phyloP scores from a whole-genome alignment of 228 moss, liverwort and hornwort species.

The Sphagnum magellanicum region DNA sequence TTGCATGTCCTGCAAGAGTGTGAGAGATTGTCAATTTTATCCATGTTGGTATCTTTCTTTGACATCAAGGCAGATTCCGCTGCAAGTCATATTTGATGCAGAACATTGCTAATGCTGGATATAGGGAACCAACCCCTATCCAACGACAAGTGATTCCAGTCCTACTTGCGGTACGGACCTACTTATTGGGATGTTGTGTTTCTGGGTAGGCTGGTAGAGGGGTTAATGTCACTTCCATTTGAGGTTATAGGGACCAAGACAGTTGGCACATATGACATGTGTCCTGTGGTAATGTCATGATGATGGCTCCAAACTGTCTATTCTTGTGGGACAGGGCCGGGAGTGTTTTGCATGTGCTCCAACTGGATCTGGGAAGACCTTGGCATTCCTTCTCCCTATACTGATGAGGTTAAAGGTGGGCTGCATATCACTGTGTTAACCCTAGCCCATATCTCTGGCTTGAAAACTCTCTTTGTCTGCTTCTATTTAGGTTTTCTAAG shows the following conservation, averaged over 20 bases:
- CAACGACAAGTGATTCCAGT: slow-evolving; percentile 85
- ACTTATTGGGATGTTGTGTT: not conserved
- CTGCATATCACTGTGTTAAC: not conserved
- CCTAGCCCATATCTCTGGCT: too few species aligned
- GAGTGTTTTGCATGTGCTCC: slow-evolving; percentile 96
- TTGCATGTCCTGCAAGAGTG: too few species aligned
- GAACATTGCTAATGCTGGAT: slow-evolving; percentile 61
- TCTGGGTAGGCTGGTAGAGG: not conserved
- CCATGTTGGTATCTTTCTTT: slow-evolving; percentile 8
- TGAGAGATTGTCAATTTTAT: too few species aligned
- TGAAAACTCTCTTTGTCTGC: too few species aligned
- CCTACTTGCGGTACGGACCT: slow-evolving; percentile 33
- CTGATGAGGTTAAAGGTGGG: slow-evolving; percentile 66
- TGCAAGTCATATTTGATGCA: slow-evolving; percentile 54
- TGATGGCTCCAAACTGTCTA: not conserved
- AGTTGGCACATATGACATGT: too few species aligned
- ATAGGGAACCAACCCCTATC: slow-evolving; percentile 77
- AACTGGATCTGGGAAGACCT: slow-evolving; percentile 91
- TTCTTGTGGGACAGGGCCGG: slow-evolving; percentile 39
- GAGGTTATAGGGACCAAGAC: not conserved
- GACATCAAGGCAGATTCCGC: slow-evolving; percentile 23
- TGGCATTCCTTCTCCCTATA: slow-evolving; percentile 86
- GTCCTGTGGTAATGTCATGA: too few species aligned
- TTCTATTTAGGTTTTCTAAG: not conserved
- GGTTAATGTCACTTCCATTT: not conserved